Evolutionary conservation across 2,329 filamentous ascomycete genomes (phyloP), one percentile per base, ranked within the genome.

Genomic region (Ascochyta viciae-villosae): DNA sequence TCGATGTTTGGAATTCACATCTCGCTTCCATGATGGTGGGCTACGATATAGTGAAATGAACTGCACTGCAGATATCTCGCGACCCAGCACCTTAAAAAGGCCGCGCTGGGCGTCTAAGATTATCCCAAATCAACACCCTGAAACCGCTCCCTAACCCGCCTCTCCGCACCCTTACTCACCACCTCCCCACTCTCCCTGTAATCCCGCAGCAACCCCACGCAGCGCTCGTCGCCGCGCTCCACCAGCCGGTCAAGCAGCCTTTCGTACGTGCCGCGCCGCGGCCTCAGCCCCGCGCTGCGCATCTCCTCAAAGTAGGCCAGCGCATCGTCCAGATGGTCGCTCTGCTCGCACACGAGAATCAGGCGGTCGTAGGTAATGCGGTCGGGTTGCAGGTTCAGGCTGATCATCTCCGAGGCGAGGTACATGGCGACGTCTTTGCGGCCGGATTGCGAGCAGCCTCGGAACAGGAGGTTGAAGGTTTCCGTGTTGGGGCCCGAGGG

Each of bases 381-480:
- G 56, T 87, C 80, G 0, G 87, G 85, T 15, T 77, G 65, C 26
- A 89, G 74, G 7, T 77, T 76, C 8, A 87, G 74, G 9, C 82
- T 78, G 6, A 82, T 77, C 82, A 90, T 87, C 65, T 90, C 87
- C 15, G 81, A 78, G 9, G 85, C 82, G 2, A 89, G 74, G 65
- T 86, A 88, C 74, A 87, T 85, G 40, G 85, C 85, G 6, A 83
- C 75, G 34, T 83, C 78, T 54, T 84, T 83, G 53, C 82, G 79
- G 6, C 58, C 64, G 27, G 55, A 54, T 6, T 60, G 67, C 47
- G 74, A 73, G 60, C 82, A 85, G 55, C 81, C 81, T 40, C 76
- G 75, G 51, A 88, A 78, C 7, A 90, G 76, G 5, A 81, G 70
- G 62, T 89, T 89, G 76, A 87, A 89, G 0, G 86, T 87, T n/a